Evolutionary conservation across 768 basidiomycete species (phyloP).

Genomic region (Pleurotus cornucopiae): DNA sequence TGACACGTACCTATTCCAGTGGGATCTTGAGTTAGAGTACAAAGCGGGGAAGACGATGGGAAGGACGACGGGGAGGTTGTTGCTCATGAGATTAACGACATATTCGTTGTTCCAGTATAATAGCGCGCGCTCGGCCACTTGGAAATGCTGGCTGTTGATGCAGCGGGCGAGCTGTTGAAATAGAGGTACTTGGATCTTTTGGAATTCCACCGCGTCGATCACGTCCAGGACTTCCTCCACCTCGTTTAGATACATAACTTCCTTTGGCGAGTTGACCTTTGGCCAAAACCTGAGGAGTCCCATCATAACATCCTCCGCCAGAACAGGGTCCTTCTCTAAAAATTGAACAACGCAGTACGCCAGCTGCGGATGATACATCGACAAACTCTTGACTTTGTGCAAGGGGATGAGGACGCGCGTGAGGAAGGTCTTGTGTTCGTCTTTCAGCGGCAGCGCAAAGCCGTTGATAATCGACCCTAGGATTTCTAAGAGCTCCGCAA

Average conservation of each 20-base stretch:
- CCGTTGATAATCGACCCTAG: constrained; percentile 99
- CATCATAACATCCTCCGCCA: constrained; percentile 94
- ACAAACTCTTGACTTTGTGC: constrained; percentile 97
- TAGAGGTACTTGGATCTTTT: constrained; percentile 88
- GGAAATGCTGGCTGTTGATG: constrained; percentile 99
- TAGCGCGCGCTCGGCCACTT: constrained; percentile 95
- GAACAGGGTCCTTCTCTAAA: constrained; percentile 87
- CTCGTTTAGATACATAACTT: constrained; percentile 99
- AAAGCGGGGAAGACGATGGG: constrained; percentile 97
- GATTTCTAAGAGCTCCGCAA: constrained; percentile 96
- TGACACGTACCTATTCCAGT: constrained; percentile 93
- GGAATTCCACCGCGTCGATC: constrained; percentile 93
- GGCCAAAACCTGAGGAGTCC: constrained; percentile 98
- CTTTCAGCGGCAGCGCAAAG: constrained; percentile 95
- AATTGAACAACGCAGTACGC: constrained; percentile 99
- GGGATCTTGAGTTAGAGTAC: constrained; percentile 92
- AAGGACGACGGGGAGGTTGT: constrained; percentile 82
- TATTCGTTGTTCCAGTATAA: constrained; percentile 99
- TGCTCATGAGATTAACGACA: constrained; percentile 98
- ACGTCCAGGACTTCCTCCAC: constrained; percentile 99
- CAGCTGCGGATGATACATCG: constrained; percentile 97
- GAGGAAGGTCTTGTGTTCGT: constrained; percentile 98
- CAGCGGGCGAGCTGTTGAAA: constrained; percentile 95
- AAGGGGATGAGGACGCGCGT: constrained; percentile 91
- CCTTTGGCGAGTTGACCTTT: constrained; percentile 98